Evolutionary conservation across 352 stramenopile genomes (phyloP).

Genomic region (Pythium insidiosum): DNA sequence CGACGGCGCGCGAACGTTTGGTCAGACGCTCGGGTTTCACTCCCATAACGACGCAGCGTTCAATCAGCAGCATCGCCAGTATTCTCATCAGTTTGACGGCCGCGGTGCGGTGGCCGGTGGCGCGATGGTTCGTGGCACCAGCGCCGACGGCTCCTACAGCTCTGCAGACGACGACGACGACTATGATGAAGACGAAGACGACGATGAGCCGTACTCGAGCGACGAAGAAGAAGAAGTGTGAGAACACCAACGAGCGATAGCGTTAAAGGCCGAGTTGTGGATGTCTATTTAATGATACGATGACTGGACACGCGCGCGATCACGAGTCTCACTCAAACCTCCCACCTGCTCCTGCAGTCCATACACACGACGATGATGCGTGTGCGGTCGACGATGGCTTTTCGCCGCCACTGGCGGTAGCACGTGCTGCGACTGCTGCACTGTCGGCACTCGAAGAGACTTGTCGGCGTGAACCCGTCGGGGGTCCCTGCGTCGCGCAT

Average conservation of each 20-base stretch:
- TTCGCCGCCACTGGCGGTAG: constrained; percentile 77
- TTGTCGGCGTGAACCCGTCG: constrained; percentile 65
- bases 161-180: constrained; percentile 7
- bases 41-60: too few relatives aligned
- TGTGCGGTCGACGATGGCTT: constrained; percentile 76
- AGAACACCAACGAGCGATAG: too few relatives aligned
- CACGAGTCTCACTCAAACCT: too few relatives aligned
- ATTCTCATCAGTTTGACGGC: not conserved
- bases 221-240: constrained; percentile 10
- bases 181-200: constrained; percentile 6
- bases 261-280: too few relatives aligned
- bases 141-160: too few relatives aligned
- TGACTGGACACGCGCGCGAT: too few relatives aligned
- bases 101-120: not conserved
- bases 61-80: too few relatives aligned
- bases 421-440: constrained; percentile 66
- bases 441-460: constrained; percentile 76
- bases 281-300: not conserved
- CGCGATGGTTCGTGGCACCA: too few relatives aligned
- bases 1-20: too few relatives aligned
- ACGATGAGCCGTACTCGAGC: constrained; percentile 17
- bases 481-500: constrained; percentile 60
- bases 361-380: constrained; percentile 79
- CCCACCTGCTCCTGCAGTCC: constrained; percentile 69
- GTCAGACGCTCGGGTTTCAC: too few relatives aligned